A percentile compares a stretch with the other conserved stretches of the same genome.
Conservation (phyloP, 1,139 yeast species). For the Suhomyces bokatorum region DNA sequence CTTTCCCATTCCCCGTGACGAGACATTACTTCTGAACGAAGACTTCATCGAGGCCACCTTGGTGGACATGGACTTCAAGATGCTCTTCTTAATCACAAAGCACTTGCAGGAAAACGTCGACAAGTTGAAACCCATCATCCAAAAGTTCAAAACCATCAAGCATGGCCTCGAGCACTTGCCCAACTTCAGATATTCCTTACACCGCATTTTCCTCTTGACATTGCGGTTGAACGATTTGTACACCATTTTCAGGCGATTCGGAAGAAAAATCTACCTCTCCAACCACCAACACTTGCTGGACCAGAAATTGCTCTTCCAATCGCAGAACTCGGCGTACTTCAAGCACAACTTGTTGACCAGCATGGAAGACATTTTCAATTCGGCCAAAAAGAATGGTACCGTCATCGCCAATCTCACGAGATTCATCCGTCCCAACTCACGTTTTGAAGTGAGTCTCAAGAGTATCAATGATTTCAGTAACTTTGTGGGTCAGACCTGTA, state of each 20-base stretch:
- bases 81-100: conserved; percentile 29
- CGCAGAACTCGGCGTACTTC: conserved; percentile 30
- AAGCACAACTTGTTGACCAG: conserved; percentile 31
- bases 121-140: conserved; percentile 28
- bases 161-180: conserved; percentile 17
- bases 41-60: conserved; percentile 31
- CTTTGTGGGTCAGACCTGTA: conserved; percentile 31
- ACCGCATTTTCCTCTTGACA: conserved; percentile 48
- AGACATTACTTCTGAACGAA: conserved; percentile 12
- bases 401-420: conserved; percentile 52
- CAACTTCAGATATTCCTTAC: conserved; percentile 43
- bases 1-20: conserved; percentile 16
- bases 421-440: conserved; percentile 48
- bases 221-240: conserved; percentile 50
- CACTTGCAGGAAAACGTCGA: conserved; percentile 24
- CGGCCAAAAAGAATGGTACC: conserved; percentile 52
- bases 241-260: conserved; percentile 42
- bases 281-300: conserved; percentile 42
- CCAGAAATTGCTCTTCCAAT: conserved; percentile 34
- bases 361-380: conserved; percentile 46
- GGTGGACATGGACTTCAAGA: conserved; percentile 45
- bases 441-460: conserved; percentile 36
- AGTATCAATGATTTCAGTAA: conserved; percentile 41
- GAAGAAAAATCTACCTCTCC: conserved; percentile 46
- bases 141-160: conserved; percentile 23